Percentiles rank a stretch among this genome's conserved stretches.
Conservation (phyloP, 495 filamentous ascomycete genomes). For the Sordaria brevicollis region DNA sequence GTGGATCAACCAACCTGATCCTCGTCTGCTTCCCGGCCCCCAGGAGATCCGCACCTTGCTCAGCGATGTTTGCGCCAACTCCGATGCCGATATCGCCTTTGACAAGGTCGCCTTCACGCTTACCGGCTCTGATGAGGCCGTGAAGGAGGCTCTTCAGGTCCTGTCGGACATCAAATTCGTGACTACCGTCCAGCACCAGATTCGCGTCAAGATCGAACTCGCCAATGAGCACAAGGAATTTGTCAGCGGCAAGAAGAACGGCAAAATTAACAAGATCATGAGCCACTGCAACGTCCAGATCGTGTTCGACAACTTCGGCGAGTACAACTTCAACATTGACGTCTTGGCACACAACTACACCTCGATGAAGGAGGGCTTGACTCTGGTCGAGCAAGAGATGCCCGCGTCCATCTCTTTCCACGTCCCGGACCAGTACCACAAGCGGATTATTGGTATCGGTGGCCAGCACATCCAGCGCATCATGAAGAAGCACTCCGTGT, state of each 20-base stretch:
- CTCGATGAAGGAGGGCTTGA: slow-evolving; percentile 80
- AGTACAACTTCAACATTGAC: slow-evolving; percentile 99
- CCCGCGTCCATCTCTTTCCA: slow-evolving; percentile 98
- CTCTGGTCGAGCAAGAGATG: slow-evolving; percentile 97
- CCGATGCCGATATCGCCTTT: slow-evolving; percentile 86
- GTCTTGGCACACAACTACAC: slow-evolving; percentile 87
- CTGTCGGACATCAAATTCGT: slow-evolving; percentile 88
- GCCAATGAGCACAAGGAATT: slow-evolving; percentile 99
- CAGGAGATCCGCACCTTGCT: slow-evolving; percentile 81
- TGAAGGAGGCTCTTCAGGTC: slow-evolving; percentile 86
- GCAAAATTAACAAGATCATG: slow-evolving; percentile 99
- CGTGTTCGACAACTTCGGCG: slow-evolving; percentile 96
- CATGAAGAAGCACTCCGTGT: slow-evolving; percentile 99
- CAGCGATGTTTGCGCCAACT: slow-evolving; percentile 90
- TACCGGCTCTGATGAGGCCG: slow-evolving; percentile 88
- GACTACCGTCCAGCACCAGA: slow-evolving; percentile 76
- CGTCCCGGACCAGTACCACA: slow-evolving; percentile 99
- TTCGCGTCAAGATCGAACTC: slow-evolving; percentile 94
- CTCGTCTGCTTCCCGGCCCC: slow-evolving; percentile 59
- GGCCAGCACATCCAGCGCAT: slow-evolving; percentile 98
- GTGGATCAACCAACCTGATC: slow-evolving; percentile 77
- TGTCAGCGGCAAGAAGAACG: slow-evolving; percentile 98
- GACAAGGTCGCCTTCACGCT: slow-evolving; percentile 90
- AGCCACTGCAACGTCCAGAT: slow-evolving; percentile 97
- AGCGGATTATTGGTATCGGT: slow-evolving; percentile 97